Evolutionary conservation across 352 stramenopile species (phyloP).

Genomic region (Phytophthora aleatoria): DNA sequence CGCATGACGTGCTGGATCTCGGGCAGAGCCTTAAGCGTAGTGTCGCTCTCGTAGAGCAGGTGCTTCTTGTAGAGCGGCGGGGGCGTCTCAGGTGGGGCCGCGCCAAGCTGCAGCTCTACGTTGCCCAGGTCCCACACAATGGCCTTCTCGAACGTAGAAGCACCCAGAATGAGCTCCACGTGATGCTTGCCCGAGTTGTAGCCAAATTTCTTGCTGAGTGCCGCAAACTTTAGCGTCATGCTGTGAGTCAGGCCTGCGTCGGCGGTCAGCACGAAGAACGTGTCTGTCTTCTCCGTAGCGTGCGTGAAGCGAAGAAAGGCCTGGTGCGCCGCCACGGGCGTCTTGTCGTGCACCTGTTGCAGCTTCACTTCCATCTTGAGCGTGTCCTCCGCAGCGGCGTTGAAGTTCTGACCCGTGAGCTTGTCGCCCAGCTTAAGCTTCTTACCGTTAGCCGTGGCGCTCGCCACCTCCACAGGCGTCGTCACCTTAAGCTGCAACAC

Average conservation of each 20-base stretch:
- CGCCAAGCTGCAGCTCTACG: conserved; percentile 71
- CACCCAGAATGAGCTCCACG: conserved; percentile 77
- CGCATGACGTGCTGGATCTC: conserved; percentile 91
- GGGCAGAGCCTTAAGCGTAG: conserved; percentile 80
- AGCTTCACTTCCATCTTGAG: conserved; percentile 67
- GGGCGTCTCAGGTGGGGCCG: conserved; percentile 55
- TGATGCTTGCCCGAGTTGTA: conserved; percentile 78
- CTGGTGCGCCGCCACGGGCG: conserved; percentile 67
- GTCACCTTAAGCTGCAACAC: conserved; percentile 83
- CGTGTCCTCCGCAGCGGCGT: conserved; percentile 57
- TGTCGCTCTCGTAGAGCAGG: conserved; percentile 88
- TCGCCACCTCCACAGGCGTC: conserved; percentile 61
- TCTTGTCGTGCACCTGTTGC: conserved; percentile 61
- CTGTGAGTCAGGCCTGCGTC: conserved; percentile 46
- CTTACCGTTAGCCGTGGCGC: conserved; percentile 58
- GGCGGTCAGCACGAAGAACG: conserved; percentile 75
- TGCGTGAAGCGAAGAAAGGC: conserved; percentile 82
- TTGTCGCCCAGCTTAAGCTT: conserved; percentile 57
- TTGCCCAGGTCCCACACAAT: conserved; percentile 75
- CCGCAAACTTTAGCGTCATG: conserved; percentile 55
- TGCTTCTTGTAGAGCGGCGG: conserved; percentile 89
- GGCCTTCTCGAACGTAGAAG: conserved; percentile 77
- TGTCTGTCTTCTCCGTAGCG: conserved; percentile 51
- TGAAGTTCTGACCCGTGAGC: conserved; percentile 57
- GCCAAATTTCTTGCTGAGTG: conserved; percentile 80